A percentile compares a stretch with the other conserved stretches of the same genome.
Conservation (phyloP, 2,329 filamentous ascomycete species). For the Colletotrichum zoysiae region DNA sequence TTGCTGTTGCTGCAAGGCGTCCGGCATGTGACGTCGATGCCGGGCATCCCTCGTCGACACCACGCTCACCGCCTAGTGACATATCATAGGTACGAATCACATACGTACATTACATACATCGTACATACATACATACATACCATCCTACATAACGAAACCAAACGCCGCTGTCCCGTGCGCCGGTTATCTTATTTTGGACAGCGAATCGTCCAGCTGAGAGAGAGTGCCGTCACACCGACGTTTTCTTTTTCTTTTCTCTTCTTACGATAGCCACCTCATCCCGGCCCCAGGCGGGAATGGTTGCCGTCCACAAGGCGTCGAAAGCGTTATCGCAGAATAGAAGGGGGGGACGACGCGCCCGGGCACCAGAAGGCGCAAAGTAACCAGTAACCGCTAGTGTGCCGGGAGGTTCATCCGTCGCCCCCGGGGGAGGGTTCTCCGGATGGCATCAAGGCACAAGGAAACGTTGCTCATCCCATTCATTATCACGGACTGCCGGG, state of each 20-base stretch:
- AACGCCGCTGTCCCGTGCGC: not conserved
- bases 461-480: slow-evolving; percentile 24
- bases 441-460: slow-evolving; percentile 20
- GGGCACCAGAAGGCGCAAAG: not conserved
- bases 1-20: slow-evolving; percentile 20
- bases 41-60: slow-evolving; percentile 33
- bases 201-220: slow-evolving; percentile 2
- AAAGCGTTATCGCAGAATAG: slow-evolving; percentile 3
- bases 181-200: not conserved
- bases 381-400: not conserved
- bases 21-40: slow-evolving; percentile 38
- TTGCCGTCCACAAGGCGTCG: slow-evolving; percentile 7
- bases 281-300: not conserved
- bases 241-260: not conserved
- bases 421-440: not conserved
- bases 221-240: not conserved
- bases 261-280: slow-evolving; percentile 20
- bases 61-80: slow-evolving; percentile 39
- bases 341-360: too few species aligned
- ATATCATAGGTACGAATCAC: slow-evolving; percentile 16
- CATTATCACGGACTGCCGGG: slow-evolving; percentile 4
- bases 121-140: too few species aligned
- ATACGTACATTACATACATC: too few species aligned
- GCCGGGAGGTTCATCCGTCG: slow-evolving; percentile 3
- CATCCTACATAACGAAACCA: not conserved